Evolutionary conservation across 2,329 filamentous ascomycete genomes (phyloP).

Genomic region (Orbilia ellipsospora): DNA sequence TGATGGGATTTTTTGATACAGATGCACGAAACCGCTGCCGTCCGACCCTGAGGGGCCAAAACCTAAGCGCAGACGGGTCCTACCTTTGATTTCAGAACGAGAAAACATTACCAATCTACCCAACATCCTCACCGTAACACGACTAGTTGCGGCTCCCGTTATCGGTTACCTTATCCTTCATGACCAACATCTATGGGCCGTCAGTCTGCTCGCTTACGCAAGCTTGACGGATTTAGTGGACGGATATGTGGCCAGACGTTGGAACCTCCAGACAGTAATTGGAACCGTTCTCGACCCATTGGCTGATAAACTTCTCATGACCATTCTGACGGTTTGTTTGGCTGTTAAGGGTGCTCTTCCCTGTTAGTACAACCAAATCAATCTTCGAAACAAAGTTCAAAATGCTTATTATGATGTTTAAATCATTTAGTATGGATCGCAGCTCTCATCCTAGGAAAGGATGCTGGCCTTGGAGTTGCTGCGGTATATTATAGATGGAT

Average conservation of each 20-base stretch:
- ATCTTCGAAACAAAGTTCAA: neutral
- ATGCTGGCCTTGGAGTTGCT: conserved; percentile 81
- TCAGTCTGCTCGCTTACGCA: conserved; percentile 90
- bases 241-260: conserved; percentile 89
- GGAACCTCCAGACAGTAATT: conserved; percentile 90
- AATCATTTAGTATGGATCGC: conserved; percentile 79
- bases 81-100: conserved; percentile 63
- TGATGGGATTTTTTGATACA: no score
- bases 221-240: conserved; percentile 92
- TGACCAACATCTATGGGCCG: conserved; percentile 79
- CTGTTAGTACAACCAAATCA: conserved; percentile 61
- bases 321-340: conserved; percentile 84
- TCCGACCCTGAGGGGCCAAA: neutral
- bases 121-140: conserved; percentile 88
- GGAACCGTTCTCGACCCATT: conserved; percentile 95
- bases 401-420: neutral
- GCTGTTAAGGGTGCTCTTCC: conserved; percentile 85
- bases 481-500: conserved; percentile 98
- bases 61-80: conserved; percentile 36
- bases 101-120: conserved; percentile 99
- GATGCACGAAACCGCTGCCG: no score
- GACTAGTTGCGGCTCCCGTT: conserved; percentile 82
- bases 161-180: conserved; percentile 90
- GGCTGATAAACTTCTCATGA: conserved; percentile 98
- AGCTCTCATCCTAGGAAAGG: conserved; percentile 87